Base-by-base conservation (phyloP, 306 rosid species). In the Glycine latifolia region DNA sequence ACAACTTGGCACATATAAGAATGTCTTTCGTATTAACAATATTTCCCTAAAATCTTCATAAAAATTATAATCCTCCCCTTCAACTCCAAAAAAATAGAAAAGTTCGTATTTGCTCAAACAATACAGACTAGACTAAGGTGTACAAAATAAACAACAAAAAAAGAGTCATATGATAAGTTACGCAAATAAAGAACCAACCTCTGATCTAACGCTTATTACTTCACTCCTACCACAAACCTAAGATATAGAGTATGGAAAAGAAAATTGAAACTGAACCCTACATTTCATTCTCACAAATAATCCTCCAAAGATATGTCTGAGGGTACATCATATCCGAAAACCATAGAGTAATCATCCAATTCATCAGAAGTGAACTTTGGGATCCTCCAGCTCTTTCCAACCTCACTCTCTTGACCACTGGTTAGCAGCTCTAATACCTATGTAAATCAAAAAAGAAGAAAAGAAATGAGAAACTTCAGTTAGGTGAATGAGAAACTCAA, bases 271-370 rank as follows among this genome's bases (percentile, higher is more conserved):
- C 8, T 20, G 37, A 41, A 26, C 12, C 49, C 49, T 67, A 76
- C 39, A 48, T 56, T 68, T 33, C 1, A 44, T 16, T 10, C 49
- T 89, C 77, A 86, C 84, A 87, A 87, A 82, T 74, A 93, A 49
- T 91, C 94, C 87, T 90, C 94, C 56, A 91, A 78, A 67, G 86
- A 85, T 65, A 76, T 84, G 14, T 88, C 89, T 3, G 86, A 71
- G 12, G 96, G 98, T 69, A 93, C 89, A 60, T 90, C 86, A 78
- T 95, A 90, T 65, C 99, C 98, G 67, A 84, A 93, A 59, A 86
- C 86, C 94, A 90, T 91, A 3, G 99, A 93, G 77, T 91, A 95
- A 87, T 95, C 99, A 89, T 93, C 94, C 78, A 91, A 69, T 75
- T 89, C 94, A 78, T 93, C 94, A 12, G 96, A 89, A 12, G 87